phyloP scores from a whole-genome alignment of 73 alveolate species.

The Paramecium sexaurelia region DNA sequence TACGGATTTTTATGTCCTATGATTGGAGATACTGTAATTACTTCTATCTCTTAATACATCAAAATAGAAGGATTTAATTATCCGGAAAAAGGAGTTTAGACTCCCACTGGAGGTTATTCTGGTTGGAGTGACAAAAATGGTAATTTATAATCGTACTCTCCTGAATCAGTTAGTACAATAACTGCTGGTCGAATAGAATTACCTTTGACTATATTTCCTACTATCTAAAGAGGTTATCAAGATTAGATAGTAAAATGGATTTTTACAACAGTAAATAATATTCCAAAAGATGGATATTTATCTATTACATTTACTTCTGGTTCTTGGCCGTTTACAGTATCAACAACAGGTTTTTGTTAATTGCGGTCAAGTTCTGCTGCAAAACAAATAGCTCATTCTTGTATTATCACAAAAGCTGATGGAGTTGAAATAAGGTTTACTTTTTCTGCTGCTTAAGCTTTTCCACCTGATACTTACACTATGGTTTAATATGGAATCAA shows the following conservation, averaged over 20 bases:
- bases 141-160: not conserved
- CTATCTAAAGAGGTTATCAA: not conserved
- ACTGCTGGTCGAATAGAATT: not conserved
- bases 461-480: conserved; percentile 39
- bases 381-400: not conserved
- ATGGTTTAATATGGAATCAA: conserved; percentile 25
- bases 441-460: not conserved
- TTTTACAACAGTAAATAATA: not conserved
- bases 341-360: not conserved
- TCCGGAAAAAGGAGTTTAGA: not conserved
- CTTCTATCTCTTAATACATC: not conserved
- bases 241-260: conserved; percentile 22
- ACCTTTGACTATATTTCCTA: not conserved
- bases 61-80: conserved; percentile 2
- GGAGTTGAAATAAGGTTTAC: not conserved
- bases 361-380: not conserved
- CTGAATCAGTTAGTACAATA: not conserved
- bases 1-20: conserved; percentile 40
- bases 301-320: not conserved
- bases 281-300: conserved; percentile 40
- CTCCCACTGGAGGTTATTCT: not conserved
- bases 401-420: not conserved
- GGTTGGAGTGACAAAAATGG: conserved; percentile 49
- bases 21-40: not conserved
- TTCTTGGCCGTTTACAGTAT: conserved; percentile 44